Evolutionary conservation across 1,284 basidiomycete genomes (phyloP).

Genomic region (Rhodofomes roseus): DNA sequence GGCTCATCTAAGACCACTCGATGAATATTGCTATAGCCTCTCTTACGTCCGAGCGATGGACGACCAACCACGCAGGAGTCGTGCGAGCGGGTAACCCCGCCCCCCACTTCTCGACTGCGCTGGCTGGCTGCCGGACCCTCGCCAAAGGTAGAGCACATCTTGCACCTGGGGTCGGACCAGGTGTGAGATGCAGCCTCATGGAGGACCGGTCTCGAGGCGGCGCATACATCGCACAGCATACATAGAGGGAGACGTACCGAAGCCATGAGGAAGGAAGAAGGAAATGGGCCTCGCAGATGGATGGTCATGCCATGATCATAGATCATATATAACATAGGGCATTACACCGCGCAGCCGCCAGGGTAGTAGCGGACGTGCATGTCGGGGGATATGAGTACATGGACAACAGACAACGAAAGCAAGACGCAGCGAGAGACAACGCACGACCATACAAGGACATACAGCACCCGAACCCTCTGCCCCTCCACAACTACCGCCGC

Average conservation of each 20-base stretch:
- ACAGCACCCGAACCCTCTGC: neutral
- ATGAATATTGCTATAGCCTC: constrained; percentile 18
- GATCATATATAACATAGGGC: neutral
- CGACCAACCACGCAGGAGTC: constrained; percentile 17
- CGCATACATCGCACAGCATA: neutral
- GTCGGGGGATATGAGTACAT: constrained; percentile 5
- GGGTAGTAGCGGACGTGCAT: neutral
- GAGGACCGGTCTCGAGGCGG: constrained; percentile 8
- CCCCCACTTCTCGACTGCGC: constrained; percentile 10
- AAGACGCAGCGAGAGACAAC: constrained; percentile 8
- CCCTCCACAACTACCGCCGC: neutral
- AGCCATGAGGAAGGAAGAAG: neutral
- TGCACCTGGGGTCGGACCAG: constrained; percentile 3
- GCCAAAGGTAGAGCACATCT: constrained; percentile 5
- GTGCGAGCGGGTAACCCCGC: constrained; percentile 16
- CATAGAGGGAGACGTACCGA: neutral
- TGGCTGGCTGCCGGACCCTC: constrained; percentile 15
- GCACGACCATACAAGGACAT: constrained; percentile 1
- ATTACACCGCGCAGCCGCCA: constrained; percentile 1
- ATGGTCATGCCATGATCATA: neutral
- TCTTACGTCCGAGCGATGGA: neutral
- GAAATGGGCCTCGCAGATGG: neutral
- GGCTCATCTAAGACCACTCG: constrained; percentile 40
- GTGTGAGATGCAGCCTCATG: constrained; percentile 1
- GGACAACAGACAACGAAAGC: constrained; percentile 22